Evolutionary conservation across 2,329 filamentous ascomycete species (phyloP).

Genomic region (Phoma sp.): DNA sequence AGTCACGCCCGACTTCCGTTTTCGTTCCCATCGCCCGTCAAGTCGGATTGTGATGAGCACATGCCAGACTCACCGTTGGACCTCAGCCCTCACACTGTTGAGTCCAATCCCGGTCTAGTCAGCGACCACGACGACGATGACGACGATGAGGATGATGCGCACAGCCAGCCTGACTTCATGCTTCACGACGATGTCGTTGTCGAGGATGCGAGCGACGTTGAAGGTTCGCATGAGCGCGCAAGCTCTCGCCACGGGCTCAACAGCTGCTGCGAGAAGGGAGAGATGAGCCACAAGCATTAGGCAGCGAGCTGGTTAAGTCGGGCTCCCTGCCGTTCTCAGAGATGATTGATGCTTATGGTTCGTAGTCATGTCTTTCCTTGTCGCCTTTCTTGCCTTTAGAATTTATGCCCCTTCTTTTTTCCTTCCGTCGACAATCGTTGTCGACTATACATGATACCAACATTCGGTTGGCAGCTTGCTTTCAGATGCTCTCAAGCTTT

Average conservation of each 20-base stretch:
- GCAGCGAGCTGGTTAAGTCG: conserved; percentile 35
- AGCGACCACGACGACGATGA: conserved; percentile 59
- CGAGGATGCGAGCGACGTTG: conserved; percentile 49
- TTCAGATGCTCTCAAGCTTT: conserved; percentile 3
- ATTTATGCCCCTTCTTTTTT: conserved; percentile 16
- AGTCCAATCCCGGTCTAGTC: conserved; percentile 58
- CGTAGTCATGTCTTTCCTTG: conserved; percentile 10
- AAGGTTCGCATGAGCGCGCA: conserved; percentile 43
- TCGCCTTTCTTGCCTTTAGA: conserved; percentile 14
- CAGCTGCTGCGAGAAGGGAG: conserved; percentile 44
- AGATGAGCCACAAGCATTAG: conserved; percentile 46
- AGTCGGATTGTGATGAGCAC: conserved; percentile 35
- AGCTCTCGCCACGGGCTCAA: conserved; percentile 41
- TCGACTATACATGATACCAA: conserved; percentile 16
- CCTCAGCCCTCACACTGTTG: conserved; percentile 55
- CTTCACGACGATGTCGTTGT: conserved; percentile 48
- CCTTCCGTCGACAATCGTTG: conserved; percentile 13
- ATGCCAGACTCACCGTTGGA: conserved; percentile 47
- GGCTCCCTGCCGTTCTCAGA: conserved; percentile 25
- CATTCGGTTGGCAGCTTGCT: conserved; percentile 15
- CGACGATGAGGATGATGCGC: conserved; percentile 49
- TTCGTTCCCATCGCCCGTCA: conserved; percentile 38
- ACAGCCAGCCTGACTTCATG: conserved; percentile 44
- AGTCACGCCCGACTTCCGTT: conserved; percentile 41
- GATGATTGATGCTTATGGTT: conserved; percentile 32